These are phyloP conservation scores for Pseudocercospora vitis DNA, from an alignment of 2,329 filamentous ascomycete genomes.

Conservation along the genomic window DNA sequence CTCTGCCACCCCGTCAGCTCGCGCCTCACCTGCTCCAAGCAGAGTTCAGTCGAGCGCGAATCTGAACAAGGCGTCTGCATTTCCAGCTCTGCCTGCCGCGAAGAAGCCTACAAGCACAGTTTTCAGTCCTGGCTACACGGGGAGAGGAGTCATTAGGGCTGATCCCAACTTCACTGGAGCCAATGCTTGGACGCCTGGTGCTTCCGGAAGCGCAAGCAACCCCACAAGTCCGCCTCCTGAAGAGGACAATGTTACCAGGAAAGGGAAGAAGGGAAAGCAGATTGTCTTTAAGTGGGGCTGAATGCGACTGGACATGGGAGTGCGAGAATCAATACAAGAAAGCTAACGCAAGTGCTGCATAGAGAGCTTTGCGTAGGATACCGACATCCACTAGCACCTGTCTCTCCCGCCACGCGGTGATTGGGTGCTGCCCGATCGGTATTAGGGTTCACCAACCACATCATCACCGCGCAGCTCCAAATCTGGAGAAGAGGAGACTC, in stretches of 20 bases:
- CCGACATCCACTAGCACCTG: background rate
- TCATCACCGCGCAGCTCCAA: background rate
- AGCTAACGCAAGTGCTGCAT: background rate
- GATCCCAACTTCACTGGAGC: constrained; percentile 42
- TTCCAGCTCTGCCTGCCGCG: constrained; percentile 79
- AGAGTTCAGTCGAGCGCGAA: constrained; percentile 38
- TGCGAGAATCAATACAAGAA: background rate
- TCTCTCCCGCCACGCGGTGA: background rate
- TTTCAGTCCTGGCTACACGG: constrained; percentile 52
- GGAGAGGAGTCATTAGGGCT: constrained; percentile 46
- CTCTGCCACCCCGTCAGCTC: constrained; percentile 29
- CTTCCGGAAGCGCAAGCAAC: constrained; percentile 25
- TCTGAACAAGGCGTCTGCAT: constrained; percentile 57
- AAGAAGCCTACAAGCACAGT: constrained; percentile 64
- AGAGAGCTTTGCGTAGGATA: background rate
- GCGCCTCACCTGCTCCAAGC: constrained; percentile 39
- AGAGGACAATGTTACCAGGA: constrained; percentile 43
- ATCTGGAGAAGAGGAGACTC: background rate
- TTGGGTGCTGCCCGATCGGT: background rate
- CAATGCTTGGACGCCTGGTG: constrained; percentile 43
- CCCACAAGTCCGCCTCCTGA: constrained; percentile 28
- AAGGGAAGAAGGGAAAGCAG: constrained; percentile 53
- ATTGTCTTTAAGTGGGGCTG: constrained; percentile 53
- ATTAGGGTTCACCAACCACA: background rate
- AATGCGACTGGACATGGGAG: background rate